phyloP scores from a whole-genome alignment of 441 rosid species.

The Jatropha podagrica region DNA sequence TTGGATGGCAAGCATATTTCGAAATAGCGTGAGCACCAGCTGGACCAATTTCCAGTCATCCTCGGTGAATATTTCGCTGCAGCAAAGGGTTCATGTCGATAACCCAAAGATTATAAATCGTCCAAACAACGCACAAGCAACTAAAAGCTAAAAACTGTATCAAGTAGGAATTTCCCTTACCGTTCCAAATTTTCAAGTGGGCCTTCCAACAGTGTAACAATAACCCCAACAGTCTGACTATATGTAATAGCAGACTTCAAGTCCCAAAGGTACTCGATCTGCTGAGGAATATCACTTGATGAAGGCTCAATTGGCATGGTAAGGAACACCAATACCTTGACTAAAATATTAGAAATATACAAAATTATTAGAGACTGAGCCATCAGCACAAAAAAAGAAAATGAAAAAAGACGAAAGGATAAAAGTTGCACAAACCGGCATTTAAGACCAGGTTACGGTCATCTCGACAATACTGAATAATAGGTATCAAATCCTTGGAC shows the following conservation, averaged over 20 bases:
- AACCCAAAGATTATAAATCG: slow-evolving; percentile 4
- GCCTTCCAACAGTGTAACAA: slow-evolving; percentile 76
- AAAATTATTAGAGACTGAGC: background rate
- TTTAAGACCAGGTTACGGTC: slow-evolving; percentile 70
- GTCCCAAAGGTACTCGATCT: slow-evolving; percentile 82
- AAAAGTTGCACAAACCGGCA: slow-evolving; percentile 48
- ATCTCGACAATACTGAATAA: slow-evolving; percentile 67
- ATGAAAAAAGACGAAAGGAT: background rate
- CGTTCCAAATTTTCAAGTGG: slow-evolving; percentile 81
- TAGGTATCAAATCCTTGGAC: slow-evolving; percentile 87
- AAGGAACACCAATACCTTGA: slow-evolving; percentile 91
- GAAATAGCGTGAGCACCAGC: slow-evolving; percentile 81
- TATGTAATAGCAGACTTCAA: slow-evolving; percentile 69
- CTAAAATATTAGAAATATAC: slow-evolving; percentile 38
- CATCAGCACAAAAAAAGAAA: background rate
- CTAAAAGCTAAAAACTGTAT: background rate
- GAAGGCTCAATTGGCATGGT: slow-evolving; percentile 89
- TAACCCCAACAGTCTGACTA: slow-evolving; percentile 63
- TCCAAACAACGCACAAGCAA: slow-evolving; percentile 9
- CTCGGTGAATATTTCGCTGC: slow-evolving; percentile 75
- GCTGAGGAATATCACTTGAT: slow-evolving; percentile 71
- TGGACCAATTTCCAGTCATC: slow-evolving; percentile 99
- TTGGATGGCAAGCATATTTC: slow-evolving; percentile 85
- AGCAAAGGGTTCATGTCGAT: background rate
- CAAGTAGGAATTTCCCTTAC: slow-evolving; percentile 31